Base-by-base conservation (phyloP, 768 basidiomycete species). In the Lactifluus pinguis region DNA sequence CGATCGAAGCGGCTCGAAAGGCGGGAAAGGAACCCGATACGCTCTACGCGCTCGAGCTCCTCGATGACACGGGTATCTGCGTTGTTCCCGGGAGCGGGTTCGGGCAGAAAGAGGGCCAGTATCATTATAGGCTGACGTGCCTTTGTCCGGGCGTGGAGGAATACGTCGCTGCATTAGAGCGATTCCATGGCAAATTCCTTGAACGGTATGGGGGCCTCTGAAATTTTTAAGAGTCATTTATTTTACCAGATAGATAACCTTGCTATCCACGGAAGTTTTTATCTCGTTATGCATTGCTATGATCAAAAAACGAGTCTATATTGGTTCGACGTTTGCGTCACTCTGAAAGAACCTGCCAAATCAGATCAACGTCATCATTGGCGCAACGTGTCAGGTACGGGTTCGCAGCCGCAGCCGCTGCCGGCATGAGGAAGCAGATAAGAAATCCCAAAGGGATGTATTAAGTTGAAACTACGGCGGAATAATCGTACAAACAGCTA, bases 41-140 rank as follows among this genome's bases (percentile, higher is more conserved):
- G 47, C 86, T 95, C 69, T 99, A 99, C 70, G 82, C 91, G 21
- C 77, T 95, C 41, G 82, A 79, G 65, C 72, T 99, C 53, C 79
- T 99, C 54, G 92, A 95, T 63, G 80, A 81, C 72, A 94, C 92
- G 0, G 93, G 93, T 5, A 97, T 98, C 64, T 97, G 94, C 68
- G 89, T 90, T 21, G 90, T 98, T 5, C 91, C 94, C 6, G 95
- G 95, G 0, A 86, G 85, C 51, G 95, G 95, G 1, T 99, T 99
- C 71, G 95, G 95, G 5, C 95, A 98, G 76, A 87, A 80, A 73
- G 85, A 88, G 53, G 92, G 89, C 29, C 87, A 94, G 69, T 86
- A 84, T 74, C 95, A 99, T 74, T 87, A 97, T 70, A 77, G 95
- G 39, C 74, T 98, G 71, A 99, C 97, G 8, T 97, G 95, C 68